Evolutionary conservation across 306 rosid genomes (phyloP), one percentile per base, ranked within the genome.

Genomic region (Acacia melanoxylon): DNA sequence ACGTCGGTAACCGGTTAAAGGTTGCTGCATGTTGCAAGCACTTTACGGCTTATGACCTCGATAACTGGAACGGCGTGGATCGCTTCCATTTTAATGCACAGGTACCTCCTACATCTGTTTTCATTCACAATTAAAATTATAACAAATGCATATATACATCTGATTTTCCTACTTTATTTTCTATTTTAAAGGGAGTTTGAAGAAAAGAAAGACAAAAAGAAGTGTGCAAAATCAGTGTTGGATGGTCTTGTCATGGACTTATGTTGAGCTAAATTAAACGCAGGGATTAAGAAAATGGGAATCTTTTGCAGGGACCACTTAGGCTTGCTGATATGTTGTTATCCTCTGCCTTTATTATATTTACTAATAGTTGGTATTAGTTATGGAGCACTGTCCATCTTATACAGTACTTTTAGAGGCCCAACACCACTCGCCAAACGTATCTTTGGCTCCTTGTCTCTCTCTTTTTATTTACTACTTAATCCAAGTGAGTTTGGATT

Each of bases 21-120:
- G 95, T 95, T 1, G 99, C 98, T 5, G 99, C 99, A 25, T 93
- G 94, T 27, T 93, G 98, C 78, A 95, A 95, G 72, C 99, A 95
- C 84, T 91, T 93, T 54, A 91, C 98, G 0, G 98, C 98, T 56
- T 93, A 93, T 37, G 98, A 93, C 41, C 91, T 93, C 31, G 98
- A 95, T 72, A 93, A 91, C 46, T 95, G 99, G 99, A 92, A 93
- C 46, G 98, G 97, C 24, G 87, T 92, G 1, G 99, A 95, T 71
- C 92, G 98, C 8, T 95, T 90, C 86, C 99, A 93, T 90, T 93
- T 95, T 31, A 87, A 95, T 37, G 99, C 99, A n/a, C 85, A 78
- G 94, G 98, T 93, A 24, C 11, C 12, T 8, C 2, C 48, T 33
- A 3, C 41, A 5, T 37, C 11, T 15, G 56, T 14, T 51, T n/a